These are phyloP conservation scores for Ogataea minuta DNA, from an alignment of 805 yeast genomes.

Conservation along the genomic window DNA sequence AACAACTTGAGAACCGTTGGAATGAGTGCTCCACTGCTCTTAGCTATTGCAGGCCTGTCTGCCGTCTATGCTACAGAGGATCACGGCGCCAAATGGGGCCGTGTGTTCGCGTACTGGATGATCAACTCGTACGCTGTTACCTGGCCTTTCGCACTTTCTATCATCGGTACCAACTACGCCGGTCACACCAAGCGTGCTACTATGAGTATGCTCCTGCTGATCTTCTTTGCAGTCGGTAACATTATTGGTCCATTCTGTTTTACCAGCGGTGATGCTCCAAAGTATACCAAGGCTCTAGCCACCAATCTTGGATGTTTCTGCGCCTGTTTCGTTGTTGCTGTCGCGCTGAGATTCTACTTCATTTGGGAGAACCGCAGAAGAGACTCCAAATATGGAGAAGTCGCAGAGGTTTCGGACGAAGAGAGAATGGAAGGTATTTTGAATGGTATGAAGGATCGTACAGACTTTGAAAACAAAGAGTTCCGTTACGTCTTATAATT, in stretches of 20 bases:
- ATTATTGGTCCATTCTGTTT: constrained; percentile 53
- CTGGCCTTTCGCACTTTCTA: constrained; percentile 29
- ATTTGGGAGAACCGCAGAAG: constrained; percentile 41
- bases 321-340: constrained; percentile 33
- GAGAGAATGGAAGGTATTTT: constrained; percentile 30
- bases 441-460: constrained; percentile 33
- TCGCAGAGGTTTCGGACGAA: constrained; percentile 27
- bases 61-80: constrained; percentile 29
- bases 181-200: constrained; percentile 54
- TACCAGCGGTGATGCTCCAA: constrained; percentile 43
- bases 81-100: constrained; percentile 29
- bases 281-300: constrained; percentile 40
- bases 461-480: constrained; percentile 30
- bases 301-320: constrained; percentile 39
- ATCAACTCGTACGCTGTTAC: constrained; percentile 28
- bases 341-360: constrained; percentile 31
- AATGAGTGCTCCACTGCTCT: constrained; percentile 23
- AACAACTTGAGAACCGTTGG: constrained; percentile 24
- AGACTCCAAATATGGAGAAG: constrained; percentile 32
- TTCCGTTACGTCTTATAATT: constrained; percentile 26
- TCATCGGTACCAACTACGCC: constrained; percentile 38
- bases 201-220: constrained; percentile 41
- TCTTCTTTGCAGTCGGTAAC: constrained; percentile 54
- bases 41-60: constrained; percentile 27
- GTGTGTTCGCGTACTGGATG: constrained; percentile 35